Evolutionary conservation across 768 basidiomycete genomes (phyloP), one percentile per base, ranked within the genome.

Genomic region (Russula foetens): DNA sequence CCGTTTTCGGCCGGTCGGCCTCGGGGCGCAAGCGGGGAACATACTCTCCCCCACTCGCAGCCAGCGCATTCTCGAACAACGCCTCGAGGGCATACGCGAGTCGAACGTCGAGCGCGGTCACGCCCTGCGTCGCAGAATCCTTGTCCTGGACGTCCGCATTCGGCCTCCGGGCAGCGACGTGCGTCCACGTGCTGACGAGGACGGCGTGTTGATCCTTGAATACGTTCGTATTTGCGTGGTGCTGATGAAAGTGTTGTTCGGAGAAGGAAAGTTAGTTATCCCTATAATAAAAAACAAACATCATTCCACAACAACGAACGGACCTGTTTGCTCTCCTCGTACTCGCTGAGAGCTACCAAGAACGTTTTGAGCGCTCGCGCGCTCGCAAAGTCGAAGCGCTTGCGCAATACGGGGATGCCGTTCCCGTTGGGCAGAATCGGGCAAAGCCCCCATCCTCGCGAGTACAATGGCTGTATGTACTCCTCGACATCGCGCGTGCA

Each of bases 181-280:
- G 61, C 14, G 61, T 62, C 61, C 61, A 62, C 7, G 61, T 58
- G 8, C 39, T 58, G 45, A 62, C 56, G 14, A 62, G 38, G 17
- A 62, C 56, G 15, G 61, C 44, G 14, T 47, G 51, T 21, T 62
- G 38, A 17, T 26, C 45, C 19, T 35, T 24, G 53, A 47, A 33
- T 11, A 58, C 28, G 19, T 62, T 17, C 24, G 29, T 48, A 45
- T 44, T 48, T 23, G 61, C 61, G 29, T 62, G 61, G 19, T 62
- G 61, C 61, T 62, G 24, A 23, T 38, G 24, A n/a, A n/a, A n/a
- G n/a, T n/a, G n/a, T n/a, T n/a, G n/a, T n/a, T n/a, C n/a, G n/a
- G n/a, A n/a, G n/a, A n/a, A n/a, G n/a, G n/a, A n/a, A n/a, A n/a
- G n/a, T n/a, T n/a, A n/a, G n/a, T n/a, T n/a, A n/a, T n/a, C n/a